Evolutionary conservation across 2,329 filamentous ascomycete species (phyloP), one percentile per base, ranked within the genome.

Genomic region (Nemania serpens): DNA sequence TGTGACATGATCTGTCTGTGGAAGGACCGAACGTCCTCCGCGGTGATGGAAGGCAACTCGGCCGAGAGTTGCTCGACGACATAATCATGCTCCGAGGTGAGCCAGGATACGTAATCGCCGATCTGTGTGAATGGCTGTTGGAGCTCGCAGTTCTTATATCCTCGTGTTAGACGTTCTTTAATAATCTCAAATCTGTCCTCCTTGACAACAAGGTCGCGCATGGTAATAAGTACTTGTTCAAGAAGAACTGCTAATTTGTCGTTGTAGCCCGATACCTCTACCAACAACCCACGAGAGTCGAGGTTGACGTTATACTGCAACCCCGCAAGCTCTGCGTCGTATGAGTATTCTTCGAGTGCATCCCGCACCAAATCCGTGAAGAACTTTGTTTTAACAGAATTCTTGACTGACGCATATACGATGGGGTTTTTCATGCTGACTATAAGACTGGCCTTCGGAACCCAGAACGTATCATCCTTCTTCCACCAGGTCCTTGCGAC

Each of bases 401-500:
- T 93, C 58, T 90, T 88, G 1, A 93, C 90, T 4, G 91, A 93
- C 1, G 91, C 84, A 73, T 87, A 88, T n/a, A 91, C 87, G 47
- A 96, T 77, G 0, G 93, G 90, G 61, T 89, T 96, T 69, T 88
- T 86, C 66, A 96, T 82, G 68, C 88, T 91, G 65, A 97, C 86
- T 66, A 93, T 85, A 17, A 98, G 80, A 61, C 93, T 95, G 3
- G 91, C 95, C 75, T 96, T 97, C 9, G 95, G 95, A 10, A 98
- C 95, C 93, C 94, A 98, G 76, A 98, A 99, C 0, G 89, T 93
- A 69, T 99, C 95, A 70, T 99, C 95, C 77, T 98, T 98, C 81
- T 99, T 99, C 81, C 88, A 97, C 95, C 95, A 99, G 2, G 91
- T 89, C 33, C 93, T 88, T 0, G 91, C 88, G 36, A 87, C 79